phyloP scores from a whole-genome alignment of 2,329 filamentous ascomycete genomes.

The Alternaria solani region DNA sequence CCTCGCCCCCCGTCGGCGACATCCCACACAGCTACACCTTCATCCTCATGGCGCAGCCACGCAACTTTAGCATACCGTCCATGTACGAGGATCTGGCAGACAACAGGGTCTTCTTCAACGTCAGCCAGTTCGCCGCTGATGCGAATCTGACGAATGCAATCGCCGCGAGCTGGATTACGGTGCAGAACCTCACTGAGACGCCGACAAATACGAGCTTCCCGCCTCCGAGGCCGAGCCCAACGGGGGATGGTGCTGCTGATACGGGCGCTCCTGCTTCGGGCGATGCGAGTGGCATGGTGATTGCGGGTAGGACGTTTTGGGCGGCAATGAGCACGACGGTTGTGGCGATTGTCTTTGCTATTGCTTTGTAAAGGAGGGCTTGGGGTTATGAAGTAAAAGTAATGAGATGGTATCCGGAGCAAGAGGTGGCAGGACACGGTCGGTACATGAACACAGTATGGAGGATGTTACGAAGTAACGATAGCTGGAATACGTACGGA shows the following conservation, averaged over 20 bases:
- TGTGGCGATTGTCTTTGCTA: slow-evolving; percentile 29
- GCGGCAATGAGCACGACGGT: slow-evolving; percentile 13
- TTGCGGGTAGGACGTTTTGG: slow-evolving; percentile 16
- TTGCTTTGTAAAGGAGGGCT: slow-evolving; percentile 26
- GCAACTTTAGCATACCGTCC: slow-evolving; percentile 36
- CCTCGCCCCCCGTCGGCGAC: slow-evolving; percentile 42
- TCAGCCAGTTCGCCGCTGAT: slow-evolving; percentile 45
- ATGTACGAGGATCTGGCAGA: slow-evolving; percentile 37
- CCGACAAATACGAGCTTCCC: slow-evolving; percentile 29
- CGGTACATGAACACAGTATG: not conserved
- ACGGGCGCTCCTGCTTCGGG: not conserved
- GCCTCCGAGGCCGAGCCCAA: slow-evolving; percentile 28
- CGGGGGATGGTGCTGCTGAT: slow-evolving; percentile 1
- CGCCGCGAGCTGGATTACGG: slow-evolving; percentile 52
- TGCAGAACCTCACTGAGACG: slow-evolving; percentile 41
- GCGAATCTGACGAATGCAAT: slow-evolving; percentile 39
- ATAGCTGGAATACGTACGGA: not conserved
- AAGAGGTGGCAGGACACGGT: not conserved
- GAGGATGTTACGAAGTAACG: not conserved
- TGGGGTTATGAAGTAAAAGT: not conserved
- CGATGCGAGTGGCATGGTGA: slow-evolving; percentile 19
- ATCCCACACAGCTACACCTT: slow-evolving; percentile 41
- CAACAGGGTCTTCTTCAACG: slow-evolving; percentile 46
- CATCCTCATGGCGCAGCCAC: slow-evolving; percentile 39
- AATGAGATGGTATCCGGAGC: not conserved